A percentile compares a stretch with the other conserved stretches of the same genome.
Evolutionary conservation across 108 stramenopile genomes (phyloP).

Genomic region (Skeletonema marinoi): DNA sequence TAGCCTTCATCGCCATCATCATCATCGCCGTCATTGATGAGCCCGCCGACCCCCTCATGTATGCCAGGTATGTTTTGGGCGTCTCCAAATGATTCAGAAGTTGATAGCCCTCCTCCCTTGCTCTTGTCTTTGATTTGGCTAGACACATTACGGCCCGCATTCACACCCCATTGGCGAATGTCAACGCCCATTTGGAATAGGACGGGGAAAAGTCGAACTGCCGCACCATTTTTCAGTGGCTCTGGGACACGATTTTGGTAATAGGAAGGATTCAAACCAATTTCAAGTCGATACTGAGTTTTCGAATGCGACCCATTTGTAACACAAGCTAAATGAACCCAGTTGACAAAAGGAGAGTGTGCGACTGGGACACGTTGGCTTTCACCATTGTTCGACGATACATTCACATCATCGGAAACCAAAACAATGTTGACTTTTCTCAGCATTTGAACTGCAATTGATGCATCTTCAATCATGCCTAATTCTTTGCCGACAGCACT

Average conservation of each 20-base stretch:
- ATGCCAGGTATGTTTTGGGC: not conserved
- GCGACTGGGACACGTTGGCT: slow-evolving; percentile 50
- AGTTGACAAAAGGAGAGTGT: slow-evolving; percentile 71
- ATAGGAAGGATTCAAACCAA: slow-evolving; percentile 69
- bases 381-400: slow-evolving; percentile 3
- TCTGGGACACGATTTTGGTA: slow-evolving; percentile 71
- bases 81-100: slow-evolving; percentile 55
- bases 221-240: slow-evolving; percentile 55
- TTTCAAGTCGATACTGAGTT: slow-evolving; percentile 61
- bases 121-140: slow-evolving; percentile 52
- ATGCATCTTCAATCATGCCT: slow-evolving; percentile 91
- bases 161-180: slow-evolving; percentile 87
- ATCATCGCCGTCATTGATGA: slow-evolving; percentile 62
- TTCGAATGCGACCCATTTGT: slow-evolving; percentile 12
- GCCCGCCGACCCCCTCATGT: slow-evolving; percentile 28
- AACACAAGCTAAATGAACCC: slow-evolving; percentile 48
- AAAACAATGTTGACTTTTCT: slow-evolving; percentile 71
- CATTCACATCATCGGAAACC: slow-evolving; percentile 45
- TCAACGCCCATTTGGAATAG: slow-evolving; percentile 92
- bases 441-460: slow-evolving; percentile 83
- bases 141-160: slow-evolving; percentile 64
- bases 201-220: slow-evolving; percentile 79
- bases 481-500: slow-evolving; percentile 89
- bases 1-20: slow-evolving; percentile 66
- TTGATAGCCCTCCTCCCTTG: slow-evolving; percentile 36